Evolutionary conservation across 495 filamentous ascomycete species (phyloP).

Genomic region (Astrothelium macrocarpum): DNA sequence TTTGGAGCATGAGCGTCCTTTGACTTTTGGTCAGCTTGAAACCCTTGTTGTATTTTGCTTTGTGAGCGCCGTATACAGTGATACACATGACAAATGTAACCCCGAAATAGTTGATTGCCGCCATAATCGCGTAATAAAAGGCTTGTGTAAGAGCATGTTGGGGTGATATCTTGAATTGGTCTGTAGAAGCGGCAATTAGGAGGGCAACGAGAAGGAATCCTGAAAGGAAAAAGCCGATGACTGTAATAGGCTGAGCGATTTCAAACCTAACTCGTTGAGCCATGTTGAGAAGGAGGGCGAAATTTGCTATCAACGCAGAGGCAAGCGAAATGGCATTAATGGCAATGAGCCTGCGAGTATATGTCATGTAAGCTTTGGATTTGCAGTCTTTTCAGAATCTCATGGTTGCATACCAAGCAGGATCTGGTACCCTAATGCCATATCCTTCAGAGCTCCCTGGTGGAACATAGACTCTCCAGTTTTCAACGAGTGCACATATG

Average conservation of each 20-base stretch:
- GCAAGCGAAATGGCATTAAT: conserved; percentile 67
- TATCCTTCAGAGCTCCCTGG: conserved; percentile 39
- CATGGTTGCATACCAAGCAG: conserved; percentile 46
- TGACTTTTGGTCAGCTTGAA: conserved; percentile 66
- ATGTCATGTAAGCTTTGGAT: neutral
- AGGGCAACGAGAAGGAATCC: conserved; percentile 55
- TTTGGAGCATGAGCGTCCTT: conserved; percentile 81
- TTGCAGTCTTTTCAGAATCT: neutral
- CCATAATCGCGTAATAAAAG: conserved; percentile 73
- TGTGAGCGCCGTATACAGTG: conserved; percentile 57
- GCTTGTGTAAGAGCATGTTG: conserved; percentile 56
- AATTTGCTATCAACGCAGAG: conserved; percentile 61
- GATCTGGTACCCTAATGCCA: conserved; percentile 52
- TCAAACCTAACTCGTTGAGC: conserved; percentile 51
- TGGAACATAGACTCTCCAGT: conserved; percentile 59
- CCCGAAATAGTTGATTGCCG: conserved; percentile 66
- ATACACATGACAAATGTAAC: conserved; percentile 59
- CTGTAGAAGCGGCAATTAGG: conserved; percentile 41
- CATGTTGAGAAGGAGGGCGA: conserved; percentile 62
- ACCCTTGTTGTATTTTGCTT: conserved; percentile 55
- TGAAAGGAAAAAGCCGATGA: conserved; percentile 56
- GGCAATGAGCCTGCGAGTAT: conserved; percentile 45
- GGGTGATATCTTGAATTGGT: conserved; percentile 22
- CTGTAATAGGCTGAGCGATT: conserved; percentile 56
- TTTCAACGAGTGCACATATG: conserved; percentile 62